phyloP scores from a whole-genome alignment of 2,329 filamentous ascomycete species.

The Talaromyces sp. region DNA sequence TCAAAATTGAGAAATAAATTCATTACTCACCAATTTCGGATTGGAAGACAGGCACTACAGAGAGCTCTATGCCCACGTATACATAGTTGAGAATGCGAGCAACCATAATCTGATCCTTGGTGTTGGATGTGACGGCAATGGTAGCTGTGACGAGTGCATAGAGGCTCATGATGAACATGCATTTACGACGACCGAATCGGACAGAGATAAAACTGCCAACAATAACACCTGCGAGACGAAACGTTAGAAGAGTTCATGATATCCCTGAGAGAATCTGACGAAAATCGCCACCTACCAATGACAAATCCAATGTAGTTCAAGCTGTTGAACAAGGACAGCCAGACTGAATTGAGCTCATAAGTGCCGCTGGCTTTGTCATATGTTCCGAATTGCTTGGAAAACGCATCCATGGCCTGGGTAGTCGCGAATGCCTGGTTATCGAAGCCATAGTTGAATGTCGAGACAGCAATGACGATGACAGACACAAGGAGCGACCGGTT shows the following conservation, averaged over 20 bases:
- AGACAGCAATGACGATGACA: neutral
- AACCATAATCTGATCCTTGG: constrained; percentile 4
- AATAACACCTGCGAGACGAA: neutral
- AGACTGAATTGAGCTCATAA: neutral
- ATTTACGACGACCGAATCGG: neutral
- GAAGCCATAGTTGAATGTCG: neutral
- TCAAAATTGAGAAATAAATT: neutral
- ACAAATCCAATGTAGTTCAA: neutral
- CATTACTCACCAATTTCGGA: constrained; percentile 3
- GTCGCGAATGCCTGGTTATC: neutral
- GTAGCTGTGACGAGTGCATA: constrained; percentile 1
- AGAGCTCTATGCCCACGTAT: constrained; percentile 9
- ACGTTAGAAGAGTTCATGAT: neutral
- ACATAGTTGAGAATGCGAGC: neutral
- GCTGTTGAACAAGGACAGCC: neutral
- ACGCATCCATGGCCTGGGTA: neutral
- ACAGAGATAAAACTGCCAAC: neutral
- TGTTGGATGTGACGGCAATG: neutral
- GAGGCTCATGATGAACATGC: constrained; percentile 10
- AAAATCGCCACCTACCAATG: neutral
- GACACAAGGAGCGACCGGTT: neutral
- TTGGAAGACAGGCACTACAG: constrained; percentile 4
- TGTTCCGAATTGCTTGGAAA: neutral
- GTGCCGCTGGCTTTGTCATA: neutral
- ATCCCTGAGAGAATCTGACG: neutral